Base-by-base conservation (phyloP, 768 basidiomycete species). In the Strobilomyces echinocephalus region DNA sequence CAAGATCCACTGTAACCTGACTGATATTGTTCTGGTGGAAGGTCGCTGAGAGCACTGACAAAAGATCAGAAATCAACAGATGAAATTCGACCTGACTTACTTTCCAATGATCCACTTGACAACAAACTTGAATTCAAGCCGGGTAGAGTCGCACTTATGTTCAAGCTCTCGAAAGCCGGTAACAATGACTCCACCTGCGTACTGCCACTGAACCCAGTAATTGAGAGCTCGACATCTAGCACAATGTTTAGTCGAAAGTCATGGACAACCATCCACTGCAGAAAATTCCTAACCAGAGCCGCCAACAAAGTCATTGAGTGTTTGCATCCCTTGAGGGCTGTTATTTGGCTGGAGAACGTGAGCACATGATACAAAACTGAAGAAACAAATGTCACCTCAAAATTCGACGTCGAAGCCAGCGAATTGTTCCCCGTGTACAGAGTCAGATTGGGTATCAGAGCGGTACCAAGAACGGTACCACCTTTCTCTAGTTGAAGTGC, bases 291-390 rank as follows among this genome's bases (percentile, higher is more conserved):
- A 50, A 80, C 83, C 80, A 60, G 76, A 79, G 46, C 80, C 77
- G 14, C 80, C 78, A 41, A 88, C 79, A 61, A 88, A 89, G 35
- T 88, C 79, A 50, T 81, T 77, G 31, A 90, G 73, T 1, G 86
- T 87, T 58, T 83, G 74, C 45, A 73, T 66, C 30, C 84, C 85
- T 63, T 82, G 73, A 0, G 80, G 77, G 52, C 72, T 84, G 30
- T 71, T 72, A 63, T 87, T 87, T 8, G 87, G 77, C 80, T 86
- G 53, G 24, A 60, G 24, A 53, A 43, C 44, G 44, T 46, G 34
- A 26, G 50, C 38, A 30, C 18, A 30, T 16, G 9, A 21, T 34
- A 50, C 14, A 8, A 54, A 60, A 15, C 8, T 1, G 10, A 26
- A 36, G 28, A 42, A 43, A 6, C 7, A 3, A 20, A 28, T n/a